Evolutionary conservation across 2,329 filamentous ascomycete species (phyloP), one percentile per base, ranked within the genome.

Genomic region (Hirsutella thompsonii): DNA sequence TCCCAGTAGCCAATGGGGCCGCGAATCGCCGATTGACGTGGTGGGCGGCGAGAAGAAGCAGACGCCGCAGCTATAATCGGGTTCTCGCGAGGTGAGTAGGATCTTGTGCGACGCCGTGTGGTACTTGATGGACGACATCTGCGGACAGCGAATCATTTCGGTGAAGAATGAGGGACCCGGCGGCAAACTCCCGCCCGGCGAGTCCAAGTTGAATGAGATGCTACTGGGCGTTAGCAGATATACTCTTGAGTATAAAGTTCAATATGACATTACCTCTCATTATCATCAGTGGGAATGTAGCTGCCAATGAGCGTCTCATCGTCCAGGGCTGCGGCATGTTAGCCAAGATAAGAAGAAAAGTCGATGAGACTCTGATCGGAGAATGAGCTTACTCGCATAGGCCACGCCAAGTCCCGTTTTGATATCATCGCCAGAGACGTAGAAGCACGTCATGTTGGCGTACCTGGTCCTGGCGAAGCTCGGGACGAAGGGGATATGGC

Each of bases 121-220:
- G 41, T 69, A 72, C 42, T 63, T 61, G 47, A 76, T 64, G 5
- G 67, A 68, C 8, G 67, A 67, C 40, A 69, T 59, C 34, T 65
- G 55, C 6, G 55, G 54, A 13, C 58, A 55, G n/a, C 52, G 50
- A n/a, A 65, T 50, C 52, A 61, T 53, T 46, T 68, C 64, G 3
- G 50, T 52, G 41, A 38, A 53, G 35, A 59, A 48, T 1, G 41
- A 40, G 4, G 39, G 39, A n/a, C 11, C 11, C 1, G 19, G 38
- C 10, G 36, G 39, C 10, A 33, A 28, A n/a, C 40, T 37, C n/a
- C 35, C 40, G n/a, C n/a, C n/a, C 4, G 47, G 37, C n/a, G 21
- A 13, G 14, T 43, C 42, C 4, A n/a, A 33, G 26, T 39, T 40
- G 42, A 44, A 47, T 9, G 38, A 34, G 19, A 50, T 42, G 20